Evolutionary conservation across 805 yeast species (phyloP).

Genomic region (Teunomyces barrocoloradensis): DNA sequence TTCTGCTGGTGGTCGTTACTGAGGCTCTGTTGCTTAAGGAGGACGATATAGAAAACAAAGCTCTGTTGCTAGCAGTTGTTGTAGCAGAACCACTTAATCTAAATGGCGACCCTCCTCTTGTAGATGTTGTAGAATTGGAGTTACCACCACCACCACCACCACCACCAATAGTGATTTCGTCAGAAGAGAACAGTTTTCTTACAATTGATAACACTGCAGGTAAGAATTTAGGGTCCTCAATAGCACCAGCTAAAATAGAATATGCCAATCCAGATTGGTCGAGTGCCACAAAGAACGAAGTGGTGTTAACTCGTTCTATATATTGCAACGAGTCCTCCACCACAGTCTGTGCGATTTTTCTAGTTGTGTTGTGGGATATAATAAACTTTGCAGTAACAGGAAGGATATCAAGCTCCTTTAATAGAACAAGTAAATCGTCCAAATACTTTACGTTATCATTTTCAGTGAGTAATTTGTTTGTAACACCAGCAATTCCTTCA

Average conservation of each 20-base stretch:
- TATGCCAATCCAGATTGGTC: constrained; percentile 30
- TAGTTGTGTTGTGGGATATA: constrained; percentile 23
- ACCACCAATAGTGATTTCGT: background rate
- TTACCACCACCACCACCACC: background rate
- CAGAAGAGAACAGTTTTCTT: constrained; percentile 16
- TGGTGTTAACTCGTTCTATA: constrained; percentile 18
- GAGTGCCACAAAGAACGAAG: constrained; percentile 26
- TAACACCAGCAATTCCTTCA: constrained; percentile 29
- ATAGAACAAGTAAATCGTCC: constrained; percentile 21
- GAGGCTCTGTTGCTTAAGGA: too few species aligned
- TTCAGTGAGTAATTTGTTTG: constrained; percentile 21
- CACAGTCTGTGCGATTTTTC: constrained; percentile 14
- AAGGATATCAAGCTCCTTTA: constrained; percentile 22
- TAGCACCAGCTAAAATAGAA: constrained; percentile 20
- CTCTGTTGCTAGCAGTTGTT: too few species aligned
- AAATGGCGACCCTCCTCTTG: too few species aligned
- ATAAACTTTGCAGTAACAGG: constrained; percentile 22
- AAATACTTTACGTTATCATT: constrained; percentile 19
- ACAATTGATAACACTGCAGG: constrained; percentile 23
- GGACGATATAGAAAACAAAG: too few species aligned
- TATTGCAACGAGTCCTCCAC: constrained; percentile 15
- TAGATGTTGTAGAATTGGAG: background rate
- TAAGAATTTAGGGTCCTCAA: constrained; percentile 20
- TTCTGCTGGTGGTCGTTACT: background rate
- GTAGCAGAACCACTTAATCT: too few species aligned